A percentile compares a stretch with the other conserved stretches of the same genome.
Evolutionary conservation across 306 rosid genomes (phyloP).

Genomic region (Canavalia gladiata): DNA sequence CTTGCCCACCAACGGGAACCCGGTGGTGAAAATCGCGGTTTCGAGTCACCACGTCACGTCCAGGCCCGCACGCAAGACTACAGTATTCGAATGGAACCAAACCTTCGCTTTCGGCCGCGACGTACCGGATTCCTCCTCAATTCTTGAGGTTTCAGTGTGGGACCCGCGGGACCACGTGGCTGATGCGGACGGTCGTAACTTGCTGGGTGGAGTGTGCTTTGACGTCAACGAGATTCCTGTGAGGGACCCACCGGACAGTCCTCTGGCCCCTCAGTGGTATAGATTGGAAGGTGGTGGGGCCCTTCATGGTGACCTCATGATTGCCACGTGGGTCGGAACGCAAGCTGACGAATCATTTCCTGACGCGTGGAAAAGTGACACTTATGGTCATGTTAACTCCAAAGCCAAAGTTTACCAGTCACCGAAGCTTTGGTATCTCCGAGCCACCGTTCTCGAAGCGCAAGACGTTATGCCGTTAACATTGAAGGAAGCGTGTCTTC

Average conservation of each 20-base stretch:
- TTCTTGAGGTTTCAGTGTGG: constrained; percentile 78
- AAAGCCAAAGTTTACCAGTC: constrained; percentile 79
- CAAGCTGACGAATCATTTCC: constrained; percentile 89
- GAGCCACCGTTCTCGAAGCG: constrained; percentile 79
- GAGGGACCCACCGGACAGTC: constrained; percentile 89
- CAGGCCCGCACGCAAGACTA: constrained; percentile 64
- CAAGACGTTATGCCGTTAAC: constrained; percentile 62
- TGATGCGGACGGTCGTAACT: constrained; percentile 47
- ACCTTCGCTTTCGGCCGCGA: constrained; percentile 86
- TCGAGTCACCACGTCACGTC: constrained; percentile 61
- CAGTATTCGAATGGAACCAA: constrained; percentile 85
- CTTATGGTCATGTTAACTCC: constrained; percentile 49
- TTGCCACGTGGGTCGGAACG: constrained; percentile 94
- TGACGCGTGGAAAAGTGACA: constrained; percentile 84
- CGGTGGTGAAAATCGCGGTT: constrained; percentile 65
- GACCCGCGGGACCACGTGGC: constrained; percentile 43
- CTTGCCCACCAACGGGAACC: constrained; percentile 64
- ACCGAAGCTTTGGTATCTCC: constrained; percentile 90
- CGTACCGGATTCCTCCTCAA: constrained; percentile 67
- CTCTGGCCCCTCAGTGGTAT: constrained; percentile 94
- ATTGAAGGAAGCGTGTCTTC: constrained; percentile 61
- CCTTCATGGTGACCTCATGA: constrained; percentile 76
- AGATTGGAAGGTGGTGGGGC: constrained; percentile 77
- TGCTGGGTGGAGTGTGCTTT: constrained; percentile 84
- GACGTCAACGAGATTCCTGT: constrained; percentile 79